Evolutionary conservation across 805 yeast species (phyloP), one percentile per base, ranked within the genome.

Genomic region (Candida saitoana): DNA sequence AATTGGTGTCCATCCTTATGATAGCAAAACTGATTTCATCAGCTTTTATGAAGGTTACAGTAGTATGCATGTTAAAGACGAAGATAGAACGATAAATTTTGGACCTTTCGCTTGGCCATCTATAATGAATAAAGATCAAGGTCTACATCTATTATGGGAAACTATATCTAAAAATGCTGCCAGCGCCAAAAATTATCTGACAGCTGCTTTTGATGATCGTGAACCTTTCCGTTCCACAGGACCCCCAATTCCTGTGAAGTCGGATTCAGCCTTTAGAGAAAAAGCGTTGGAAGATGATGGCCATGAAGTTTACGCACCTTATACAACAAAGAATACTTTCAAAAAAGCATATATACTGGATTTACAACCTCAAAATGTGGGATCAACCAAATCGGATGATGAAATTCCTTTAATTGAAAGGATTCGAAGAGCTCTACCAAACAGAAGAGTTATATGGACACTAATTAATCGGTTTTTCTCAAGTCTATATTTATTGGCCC

Each of bases 401-500:
- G 59, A 56, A 38, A 41, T 69, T 14, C 65, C 65, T 38, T 62
- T 67, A 41, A 59, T 65, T 27, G 42, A 47, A 7, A 42, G 66
- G 59, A 47, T 59, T 60, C 12, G 62, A 45, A 57, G 60, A 17
- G 51, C 63, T 3, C 47, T 82, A 37, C 87, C 87, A 1, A 69
- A 62, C 18, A 71, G 74, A 48, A 67, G 65, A 42, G 67, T 76
- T 1, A 65, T 81, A 7, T 75, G 82, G 74, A 49, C 71, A 35
- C 61, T 79, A 33, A 58, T 81, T 20, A 79, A 79, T 40, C 58
- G 82, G 46, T 82, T 74, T 49, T 82, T 82, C 54, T 73, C 71
- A n/a, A 69, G 72, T 24, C 53, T 82, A 4, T 82, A 82, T 52
- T 71, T 82, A 4, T 77, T 77, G 40, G 63, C 80, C 44, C 88